phyloP scores from a whole-genome alignment of 371 early-diverging fungal genomes.

The Rhizopus microsporus region DNA sequence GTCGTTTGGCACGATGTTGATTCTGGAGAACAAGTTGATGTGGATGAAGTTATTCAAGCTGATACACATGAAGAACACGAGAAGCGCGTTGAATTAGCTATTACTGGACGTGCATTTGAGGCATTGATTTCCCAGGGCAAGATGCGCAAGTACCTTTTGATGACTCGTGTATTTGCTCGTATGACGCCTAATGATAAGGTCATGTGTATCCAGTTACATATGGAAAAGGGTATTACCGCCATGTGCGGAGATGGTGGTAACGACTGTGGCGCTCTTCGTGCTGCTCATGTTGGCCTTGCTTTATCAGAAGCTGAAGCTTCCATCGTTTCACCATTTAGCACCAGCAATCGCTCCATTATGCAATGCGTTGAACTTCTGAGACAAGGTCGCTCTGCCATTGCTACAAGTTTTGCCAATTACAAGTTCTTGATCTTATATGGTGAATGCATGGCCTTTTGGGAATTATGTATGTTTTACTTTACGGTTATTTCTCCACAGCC shows the following conservation, averaged over 20 bases:
- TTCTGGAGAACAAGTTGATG: slow-evolving; percentile 40
- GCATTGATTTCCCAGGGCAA: slow-evolving; percentile 34
- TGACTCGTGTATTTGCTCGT: slow-evolving; percentile 73
- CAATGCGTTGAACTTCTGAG: slow-evolving; percentile 72
- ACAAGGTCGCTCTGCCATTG: slow-evolving; percentile 78
- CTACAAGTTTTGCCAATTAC: slow-evolving; percentile 75
- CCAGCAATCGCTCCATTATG: slow-evolving; percentile 58
- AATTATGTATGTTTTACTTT: slow-evolving; percentile 74
- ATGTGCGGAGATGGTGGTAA: slow-evolving; percentile 98
- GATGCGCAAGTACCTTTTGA: slow-evolving; percentile 49
- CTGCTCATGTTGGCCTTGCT: slow-evolving; percentile 90
- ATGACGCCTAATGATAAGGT: slow-evolving; percentile 81
- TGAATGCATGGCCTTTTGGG: slow-evolving; percentile 71
- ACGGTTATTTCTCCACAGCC: slow-evolving; percentile 59
- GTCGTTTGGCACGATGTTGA: slow-evolving; percentile 60
- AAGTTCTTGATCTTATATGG: slow-evolving; percentile 83
- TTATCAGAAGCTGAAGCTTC: slow-evolving; percentile 80
- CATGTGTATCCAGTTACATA: slow-evolving; percentile 70
- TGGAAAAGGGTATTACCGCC: slow-evolving; percentile 74
- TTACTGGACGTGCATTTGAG: slow-evolving; percentile 74
- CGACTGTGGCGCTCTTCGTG: slow-evolving; percentile 92
- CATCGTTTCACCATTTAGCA: slow-evolving; percentile 84
- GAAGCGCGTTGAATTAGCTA: slow-evolving; percentile 61
- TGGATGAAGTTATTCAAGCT: slow-evolving; percentile 30
- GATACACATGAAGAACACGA: slow-evolving; percentile 35